A percentile compares a stretch with the other conserved stretches of the same genome.
Conservation (phyloP, 305 asterid genomes). For the Lippia alba region DNA sequence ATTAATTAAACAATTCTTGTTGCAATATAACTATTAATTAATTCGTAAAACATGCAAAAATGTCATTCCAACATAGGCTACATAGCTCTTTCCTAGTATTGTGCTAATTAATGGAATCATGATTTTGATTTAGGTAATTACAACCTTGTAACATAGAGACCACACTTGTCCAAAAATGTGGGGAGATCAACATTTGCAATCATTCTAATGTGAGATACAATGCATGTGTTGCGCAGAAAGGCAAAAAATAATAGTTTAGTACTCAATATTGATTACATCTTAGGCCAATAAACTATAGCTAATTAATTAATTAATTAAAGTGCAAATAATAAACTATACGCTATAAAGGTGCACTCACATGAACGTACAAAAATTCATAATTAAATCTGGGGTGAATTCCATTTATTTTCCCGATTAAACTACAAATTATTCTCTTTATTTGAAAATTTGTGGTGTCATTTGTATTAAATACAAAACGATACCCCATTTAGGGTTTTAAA, state of each 20-base stretch:
- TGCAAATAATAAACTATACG: neutral
- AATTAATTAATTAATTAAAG: neutral
- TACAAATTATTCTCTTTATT: too few species aligned
- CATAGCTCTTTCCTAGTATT: conserved; percentile 19
- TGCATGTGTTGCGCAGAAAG: conserved; percentile 43
- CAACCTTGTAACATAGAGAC: neutral
- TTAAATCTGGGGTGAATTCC: too few species aligned
- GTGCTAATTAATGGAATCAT: conserved; percentile 28
- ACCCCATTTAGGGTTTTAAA: too few species aligned
- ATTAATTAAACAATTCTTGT: conserved; percentile 9
- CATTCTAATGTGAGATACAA: conserved; percentile 33
- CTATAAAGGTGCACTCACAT: too few species aligned
- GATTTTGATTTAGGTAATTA: neutral
- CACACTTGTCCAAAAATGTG: neutral
- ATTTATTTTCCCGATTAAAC: too few species aligned
- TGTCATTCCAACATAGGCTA: conserved; percentile 29
- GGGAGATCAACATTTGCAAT: conserved; percentile 24
- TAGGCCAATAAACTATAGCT: neutral
- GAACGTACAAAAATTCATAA: too few species aligned
- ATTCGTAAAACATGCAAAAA: conserved; percentile 18
- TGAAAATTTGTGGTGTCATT: too few species aligned
- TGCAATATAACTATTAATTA: neutral
- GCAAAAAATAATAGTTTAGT: neutral
- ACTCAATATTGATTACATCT: conserved; percentile 6
- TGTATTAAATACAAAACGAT: too few species aligned